Base-by-base conservation (phyloP, 306 rosid species). In the Clitoria ternatea region DNA sequence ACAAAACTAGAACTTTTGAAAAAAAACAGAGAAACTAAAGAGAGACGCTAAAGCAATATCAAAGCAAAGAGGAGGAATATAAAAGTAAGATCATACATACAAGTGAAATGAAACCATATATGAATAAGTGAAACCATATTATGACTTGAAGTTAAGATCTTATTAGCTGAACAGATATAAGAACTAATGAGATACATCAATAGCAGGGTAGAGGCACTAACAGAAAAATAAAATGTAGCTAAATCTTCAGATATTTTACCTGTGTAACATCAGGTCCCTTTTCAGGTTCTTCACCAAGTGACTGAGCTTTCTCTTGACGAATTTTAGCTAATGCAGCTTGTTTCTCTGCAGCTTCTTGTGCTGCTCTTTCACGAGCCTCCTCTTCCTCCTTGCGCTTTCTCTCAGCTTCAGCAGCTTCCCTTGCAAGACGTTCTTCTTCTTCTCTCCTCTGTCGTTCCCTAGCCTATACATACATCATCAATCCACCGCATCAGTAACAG, bases 321-420 rank as follows among this genome's bases (percentile, higher is more conserved):
- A 89, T 35, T 84, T 86, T 87, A 30, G 92, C 96, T 74, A 92
- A 70, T 49, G 86, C 88, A 71, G 90, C 96, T 69, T 83, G 92
- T 83, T 77, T 95, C 87, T 95, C 97, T 6, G 70, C 96, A 67
- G 97, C 99, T 86, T 89, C 99, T 33, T 40, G 83, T 62, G 79
- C 96, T 57, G 90, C 97, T 84, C 96, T 87, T 78, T 95, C 96
- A 33, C 75, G 80, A 66, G 92, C 96, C 81, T 89, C 97, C 75
- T 91, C 96, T 80, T 95, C 99, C 81, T 91, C 97, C 80, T 83
- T 79, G 39, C 55, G 85, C 78, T 80, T 90, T 82, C 86, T 88
- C 85, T 89, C 99, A 42, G 96, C 96, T 79, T 95, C 99, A 49
- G 91, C 96, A 68, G 97, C 97, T 81, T 95, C 99, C 87, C 96